Conservation (phyloP, 495 filamentous ascomycete genomes). For the Evansstolkia leycettana region DNA sequence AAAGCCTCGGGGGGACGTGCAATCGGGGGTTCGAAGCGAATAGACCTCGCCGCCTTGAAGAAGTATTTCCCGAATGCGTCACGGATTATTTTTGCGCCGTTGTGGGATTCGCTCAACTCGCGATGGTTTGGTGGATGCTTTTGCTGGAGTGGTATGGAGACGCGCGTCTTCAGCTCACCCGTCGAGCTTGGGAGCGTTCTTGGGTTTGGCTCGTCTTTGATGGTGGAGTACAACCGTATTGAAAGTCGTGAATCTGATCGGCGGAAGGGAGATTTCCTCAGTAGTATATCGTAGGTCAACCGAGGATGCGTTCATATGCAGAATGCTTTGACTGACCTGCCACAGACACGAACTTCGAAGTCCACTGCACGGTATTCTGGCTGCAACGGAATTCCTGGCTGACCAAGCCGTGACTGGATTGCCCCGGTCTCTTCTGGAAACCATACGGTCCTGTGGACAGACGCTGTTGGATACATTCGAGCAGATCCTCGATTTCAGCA, state of each 20-base stretch:
- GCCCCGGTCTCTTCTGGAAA: constrained; percentile 38
- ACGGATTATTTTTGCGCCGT: constrained; percentile 34
- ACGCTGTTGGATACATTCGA: constrained; percentile 56
- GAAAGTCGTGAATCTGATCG: constrained; percentile 26
- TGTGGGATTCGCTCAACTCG: constrained; percentile 47
- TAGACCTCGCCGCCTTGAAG: constrained; percentile 12
- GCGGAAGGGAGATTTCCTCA: constrained; percentile 52
- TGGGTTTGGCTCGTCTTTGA: constrained; percentile 48
- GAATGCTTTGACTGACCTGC: constrained; percentile 17
- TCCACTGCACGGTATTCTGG: constrained; percentile 51
- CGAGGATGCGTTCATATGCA: constrained; percentile 12
- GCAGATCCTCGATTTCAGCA: constrained; percentile 47
- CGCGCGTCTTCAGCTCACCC: constrained; percentile 10
- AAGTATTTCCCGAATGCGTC: constrained; percentile 15
- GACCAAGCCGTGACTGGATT: constrained; percentile 36
- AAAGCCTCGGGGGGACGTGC: constrained; percentile 8
- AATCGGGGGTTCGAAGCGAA: constrained; percentile 1
- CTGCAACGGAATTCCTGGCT: constrained; percentile 45
- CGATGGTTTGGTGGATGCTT: constrained; percentile 51
- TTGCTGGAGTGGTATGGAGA: constrained; percentile 29
- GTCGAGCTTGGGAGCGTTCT: constrained; percentile 22
- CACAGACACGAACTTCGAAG: constrained; percentile 47
- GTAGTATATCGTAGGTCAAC: constrained; percentile 37
- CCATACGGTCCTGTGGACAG: constrained; percentile 44
- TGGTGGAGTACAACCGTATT: constrained; percentile 45